Evolutionary conservation across 2,329 filamentous ascomycete genomes (phyloP).

Genomic region (Colletotrichum eleusines): DNA sequence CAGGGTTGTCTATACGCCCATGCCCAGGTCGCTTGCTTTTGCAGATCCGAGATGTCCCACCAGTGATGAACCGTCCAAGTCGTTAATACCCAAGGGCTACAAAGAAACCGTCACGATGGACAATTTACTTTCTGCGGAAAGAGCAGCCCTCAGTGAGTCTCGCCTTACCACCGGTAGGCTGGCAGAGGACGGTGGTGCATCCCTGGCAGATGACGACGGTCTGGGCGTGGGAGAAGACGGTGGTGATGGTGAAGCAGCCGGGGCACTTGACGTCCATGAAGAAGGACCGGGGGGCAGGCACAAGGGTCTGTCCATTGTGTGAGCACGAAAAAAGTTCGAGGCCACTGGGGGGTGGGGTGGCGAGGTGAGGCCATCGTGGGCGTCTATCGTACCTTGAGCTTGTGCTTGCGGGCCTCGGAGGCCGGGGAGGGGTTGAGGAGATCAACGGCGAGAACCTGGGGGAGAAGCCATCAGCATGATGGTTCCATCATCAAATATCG

Average conservation of each 20-base stretch:
- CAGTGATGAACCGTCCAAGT: conserved; percentile 63
- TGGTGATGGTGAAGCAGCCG: conserved; percentile 99
- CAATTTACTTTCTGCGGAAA: conserved; percentile 99
- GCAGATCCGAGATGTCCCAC: conserved; percentile 70
- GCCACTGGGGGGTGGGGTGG: not conserved
- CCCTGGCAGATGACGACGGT: conserved; percentile 99
- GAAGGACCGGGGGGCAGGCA: conserved; percentile 97
- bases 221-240: conserved; percentile 99
- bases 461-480: conserved; percentile 45
- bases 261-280: conserved; percentile 99
- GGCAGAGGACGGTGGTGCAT: conserved; percentile 99
- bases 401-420: conserved; percentile 99
- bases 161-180: conserved; percentile 99
- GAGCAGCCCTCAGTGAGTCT: conserved; percentile 99
- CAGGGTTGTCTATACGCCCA: conserved; percentile 62
- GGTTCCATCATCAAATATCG: conserved; percentile 39
- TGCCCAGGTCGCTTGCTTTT: conserved; percentile 61
- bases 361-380: conserved; percentile 17
- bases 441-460: conserved; percentile 99
- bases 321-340: conserved; percentile 38
- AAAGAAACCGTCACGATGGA: conserved; percentile 59
- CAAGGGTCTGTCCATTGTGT: conserved; percentile 75
- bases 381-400: conserved; percentile 91
- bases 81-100: conserved; percentile 62
- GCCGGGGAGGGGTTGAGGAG: conserved; percentile 98